phyloP scores from a whole-genome alignment of 1,139 yeast genomes.

The Saccharomyces hybrid region DNA sequence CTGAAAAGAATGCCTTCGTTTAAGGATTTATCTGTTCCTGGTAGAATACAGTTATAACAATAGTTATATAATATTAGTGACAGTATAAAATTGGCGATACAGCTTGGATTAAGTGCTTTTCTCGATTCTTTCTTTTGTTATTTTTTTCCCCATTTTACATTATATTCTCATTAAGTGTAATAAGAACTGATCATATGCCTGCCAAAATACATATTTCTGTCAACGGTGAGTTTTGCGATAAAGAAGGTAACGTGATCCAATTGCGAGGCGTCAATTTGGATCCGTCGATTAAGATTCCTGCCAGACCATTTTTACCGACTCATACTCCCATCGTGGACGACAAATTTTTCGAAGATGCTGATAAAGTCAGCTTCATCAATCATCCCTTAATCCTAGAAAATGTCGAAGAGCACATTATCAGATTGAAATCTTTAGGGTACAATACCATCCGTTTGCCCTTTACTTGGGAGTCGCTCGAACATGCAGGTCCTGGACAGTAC shows the following conservation, averaged over 20 bases:
- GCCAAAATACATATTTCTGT: conserved; percentile 8
- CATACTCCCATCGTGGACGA: conserved; percentile 40
- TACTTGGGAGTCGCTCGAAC: conserved; percentile 93
- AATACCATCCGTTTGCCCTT: conserved; percentile 69
- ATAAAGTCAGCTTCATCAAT: conserved; percentile 68
- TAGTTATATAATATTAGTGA: no score
- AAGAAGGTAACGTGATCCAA: conserved; percentile 49
- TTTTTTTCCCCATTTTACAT: background rate
- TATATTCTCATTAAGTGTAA: background rate
- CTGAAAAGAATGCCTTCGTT: background rate
- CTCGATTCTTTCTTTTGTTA: background rate
- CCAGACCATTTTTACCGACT: conserved; percentile 47
- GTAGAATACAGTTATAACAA: background rate
- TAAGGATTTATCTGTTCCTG: background rate
- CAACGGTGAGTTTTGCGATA: conserved; percentile 55
- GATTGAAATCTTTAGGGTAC: conserved; percentile 76
- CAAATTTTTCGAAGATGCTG: conserved; percentile 58
- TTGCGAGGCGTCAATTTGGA: conserved; percentile 82
- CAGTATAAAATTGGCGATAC: background rate
- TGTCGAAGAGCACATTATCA: conserved; percentile 56
- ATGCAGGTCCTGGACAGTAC: conserved; percentile 75
- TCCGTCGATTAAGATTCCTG: conserved; percentile 67
- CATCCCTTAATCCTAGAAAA: conserved; percentile 72
- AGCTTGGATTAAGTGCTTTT: no score
- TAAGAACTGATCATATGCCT: conserved; percentile 3